These are phyloP conservation scores for Carex myosuroides DNA, from an alignment of 176 grass and related monocot species.

Conservation along the genomic window DNA sequence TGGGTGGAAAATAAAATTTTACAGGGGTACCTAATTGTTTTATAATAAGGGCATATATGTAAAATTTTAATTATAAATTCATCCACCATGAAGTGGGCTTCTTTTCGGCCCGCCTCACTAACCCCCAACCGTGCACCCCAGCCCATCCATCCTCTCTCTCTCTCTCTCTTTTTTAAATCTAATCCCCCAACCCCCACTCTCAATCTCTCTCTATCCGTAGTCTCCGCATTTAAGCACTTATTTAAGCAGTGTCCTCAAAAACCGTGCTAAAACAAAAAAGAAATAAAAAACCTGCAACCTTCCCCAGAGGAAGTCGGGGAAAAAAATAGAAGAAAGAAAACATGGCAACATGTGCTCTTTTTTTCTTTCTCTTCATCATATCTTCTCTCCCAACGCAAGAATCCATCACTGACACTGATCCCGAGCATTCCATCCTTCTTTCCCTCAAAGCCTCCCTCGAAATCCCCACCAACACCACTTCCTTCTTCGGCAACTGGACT, in stretches of 20 bases:
- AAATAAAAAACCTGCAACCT: background rate
- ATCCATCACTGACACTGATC: background rate
- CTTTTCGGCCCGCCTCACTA: background rate
- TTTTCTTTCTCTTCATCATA: constrained; percentile 15
- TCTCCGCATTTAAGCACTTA: background rate
- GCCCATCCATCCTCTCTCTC: background rate
- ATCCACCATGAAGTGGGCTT: constrained; percentile 17
- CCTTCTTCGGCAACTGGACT: constrained; percentile 46
- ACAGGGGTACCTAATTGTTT: background rate
- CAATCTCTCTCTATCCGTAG: background rate
- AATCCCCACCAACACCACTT: background rate
- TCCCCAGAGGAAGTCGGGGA: background rate
- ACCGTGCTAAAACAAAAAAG: background rate
- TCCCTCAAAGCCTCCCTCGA: constrained; percentile 49
- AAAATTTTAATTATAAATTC: background rate
- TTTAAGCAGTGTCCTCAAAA: background rate
- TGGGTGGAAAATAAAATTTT: background rate
- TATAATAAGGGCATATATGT: background rate
- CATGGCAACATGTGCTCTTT: constrained; percentile 33
- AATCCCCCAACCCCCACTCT: background rate
- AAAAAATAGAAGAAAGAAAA: background rate
- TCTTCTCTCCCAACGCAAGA: background rate
- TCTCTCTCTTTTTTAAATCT: background rate
- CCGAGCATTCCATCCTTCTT: constrained; percentile 38
- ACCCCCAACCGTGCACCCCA: background rate